phyloP scores from a whole-genome alignment of 306 rosid species.

The Cucumis hystrix region DNA sequence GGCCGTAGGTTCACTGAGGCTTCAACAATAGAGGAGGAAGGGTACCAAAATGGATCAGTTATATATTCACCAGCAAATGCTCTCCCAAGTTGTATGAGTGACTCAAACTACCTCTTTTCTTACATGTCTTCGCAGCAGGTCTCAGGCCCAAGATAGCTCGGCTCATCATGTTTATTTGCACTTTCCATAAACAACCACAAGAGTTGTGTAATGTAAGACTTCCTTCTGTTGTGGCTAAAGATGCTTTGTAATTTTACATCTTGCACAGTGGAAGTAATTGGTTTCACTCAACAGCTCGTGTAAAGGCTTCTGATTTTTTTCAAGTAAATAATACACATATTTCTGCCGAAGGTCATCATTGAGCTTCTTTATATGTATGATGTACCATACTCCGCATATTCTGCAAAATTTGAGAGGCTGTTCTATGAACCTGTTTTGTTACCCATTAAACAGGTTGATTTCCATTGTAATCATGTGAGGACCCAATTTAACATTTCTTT shows the following conservation, averaged over 20 bases:
- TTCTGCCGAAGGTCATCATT: background rate
- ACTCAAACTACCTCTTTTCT: constrained; percentile 30
- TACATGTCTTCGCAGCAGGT: constrained; percentile 61
- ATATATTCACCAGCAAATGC: constrained; percentile 15
- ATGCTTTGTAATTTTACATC: background rate
- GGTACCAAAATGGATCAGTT: constrained; percentile 13
- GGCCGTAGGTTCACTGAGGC: constrained; percentile 73
- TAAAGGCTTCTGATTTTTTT: background rate
- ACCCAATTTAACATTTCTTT: background rate
- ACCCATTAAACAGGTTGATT: background rate
- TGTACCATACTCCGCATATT: background rate
- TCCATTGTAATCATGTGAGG: background rate
- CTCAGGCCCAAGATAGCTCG: constrained; percentile 80
- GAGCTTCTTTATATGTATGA: background rate
- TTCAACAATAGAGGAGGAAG: constrained; percentile 44
- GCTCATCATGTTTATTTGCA: background rate
- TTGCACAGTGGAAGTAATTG: background rate
- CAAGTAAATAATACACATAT: background rate
- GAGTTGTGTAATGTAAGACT: background rate
- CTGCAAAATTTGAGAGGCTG: background rate
- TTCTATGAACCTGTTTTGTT: background rate
- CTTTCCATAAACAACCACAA: background rate
- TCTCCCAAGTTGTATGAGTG: constrained; percentile 21
- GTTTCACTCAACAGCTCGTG: background rate
- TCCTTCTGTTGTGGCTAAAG: background rate